Conservation (phyloP, 139 green algal genomes). For the Chlorella sp. region DNA sequence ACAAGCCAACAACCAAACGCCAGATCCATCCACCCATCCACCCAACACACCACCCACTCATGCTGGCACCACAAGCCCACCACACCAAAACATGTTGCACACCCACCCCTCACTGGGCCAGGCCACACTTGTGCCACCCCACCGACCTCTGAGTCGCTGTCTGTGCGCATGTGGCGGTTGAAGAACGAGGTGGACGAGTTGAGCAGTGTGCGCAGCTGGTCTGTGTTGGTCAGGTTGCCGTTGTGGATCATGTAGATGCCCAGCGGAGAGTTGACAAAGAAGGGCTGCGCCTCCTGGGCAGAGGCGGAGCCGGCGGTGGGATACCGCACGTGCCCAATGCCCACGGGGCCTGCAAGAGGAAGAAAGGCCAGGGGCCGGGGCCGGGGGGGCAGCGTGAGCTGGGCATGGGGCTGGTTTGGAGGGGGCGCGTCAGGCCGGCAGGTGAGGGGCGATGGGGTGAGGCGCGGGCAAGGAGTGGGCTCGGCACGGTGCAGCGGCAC, state of each 20-base stretch:
- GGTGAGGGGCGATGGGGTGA: not conserved
- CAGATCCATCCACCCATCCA: not conserved
- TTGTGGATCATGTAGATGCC: conserved; percentile 99
- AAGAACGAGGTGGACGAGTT: conserved; percentile 85
- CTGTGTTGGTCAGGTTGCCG: conserved; percentile 98
- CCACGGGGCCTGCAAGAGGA: conserved; percentile 43
- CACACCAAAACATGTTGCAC: not conserved
- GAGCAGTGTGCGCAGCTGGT: conserved; percentile 78
- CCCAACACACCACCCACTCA: not conserved
- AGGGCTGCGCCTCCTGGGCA: conserved; percentile 97
- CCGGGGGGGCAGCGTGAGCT: not conserved
- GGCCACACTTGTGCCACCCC: too few species aligned
- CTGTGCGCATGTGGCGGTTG: conserved; percentile 88
- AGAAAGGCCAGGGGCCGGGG: not conserved
- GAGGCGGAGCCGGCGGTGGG: conserved; percentile 92
- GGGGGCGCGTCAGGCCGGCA: not conserved
- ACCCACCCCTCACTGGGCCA: too few species aligned
- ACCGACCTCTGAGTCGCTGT: conserved; percentile 94
- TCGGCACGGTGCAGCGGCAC: not conserved
- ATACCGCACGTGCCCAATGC: conserved; percentile 95
- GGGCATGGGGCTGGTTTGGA: too few species aligned
- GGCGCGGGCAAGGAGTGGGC: not conserved
- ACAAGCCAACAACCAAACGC: too few species aligned
- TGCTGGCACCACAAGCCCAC: not conserved
- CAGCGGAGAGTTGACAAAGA: conserved; percentile 98